A percentile compares a stretch with the other conserved stretches of the same genome.
Evolutionary conservation across 1,284 basidiomycete genomes (phyloP).

Genomic region (Mycena citricolor): DNA sequence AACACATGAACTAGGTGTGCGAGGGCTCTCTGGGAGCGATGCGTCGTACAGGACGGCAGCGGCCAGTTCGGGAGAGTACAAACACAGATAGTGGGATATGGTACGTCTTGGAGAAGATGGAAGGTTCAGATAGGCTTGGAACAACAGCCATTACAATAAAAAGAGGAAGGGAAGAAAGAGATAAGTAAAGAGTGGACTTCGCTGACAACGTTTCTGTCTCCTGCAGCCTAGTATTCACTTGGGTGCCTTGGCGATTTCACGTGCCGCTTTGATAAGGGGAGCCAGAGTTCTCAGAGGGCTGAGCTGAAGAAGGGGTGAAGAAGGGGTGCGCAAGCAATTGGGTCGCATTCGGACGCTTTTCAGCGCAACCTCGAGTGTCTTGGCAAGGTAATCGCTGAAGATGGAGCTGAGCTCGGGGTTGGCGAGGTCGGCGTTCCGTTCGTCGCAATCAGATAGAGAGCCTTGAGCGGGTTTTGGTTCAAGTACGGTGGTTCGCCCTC

Average conservation of each 20-base stretch:
- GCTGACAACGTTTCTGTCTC: not conserved
- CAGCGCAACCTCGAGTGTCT: slow-evolving; percentile 91
- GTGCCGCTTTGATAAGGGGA: slow-evolving; percentile 91
- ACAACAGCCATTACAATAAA: slow-evolving; percentile 6
- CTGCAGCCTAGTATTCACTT: slow-evolving; percentile 8
- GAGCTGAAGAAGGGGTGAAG: slow-evolving; percentile 82
- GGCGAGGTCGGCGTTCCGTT: slow-evolving; percentile 96
- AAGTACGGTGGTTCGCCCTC: slow-evolving; percentile 98
- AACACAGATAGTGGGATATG: too few relatives aligned
- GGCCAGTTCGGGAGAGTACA: too few relatives aligned
- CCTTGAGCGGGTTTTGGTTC: slow-evolving; percentile 95
- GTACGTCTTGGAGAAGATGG: not conserved
- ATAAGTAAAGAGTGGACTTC: not conserved
- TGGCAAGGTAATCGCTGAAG: slow-evolving; percentile 91
- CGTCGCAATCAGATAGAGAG: slow-evolving; percentile 94
- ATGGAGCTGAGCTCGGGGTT: slow-evolving; percentile 88
- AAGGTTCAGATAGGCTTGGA: not conserved
- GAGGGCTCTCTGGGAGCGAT: too few relatives aligned
- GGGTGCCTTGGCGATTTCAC: slow-evolving; percentile 69
- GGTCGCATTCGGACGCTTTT: slow-evolving; percentile 87
- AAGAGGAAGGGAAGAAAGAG: too few relatives aligned
- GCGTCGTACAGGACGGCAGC: too few relatives aligned
- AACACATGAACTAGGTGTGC: too few relatives aligned
- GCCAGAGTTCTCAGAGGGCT: slow-evolving; percentile 83
- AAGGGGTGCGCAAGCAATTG: slow-evolving; percentile 88